A percentile compares a stretch with the other conserved stretches of the same genome.
These are phyloP conservation scores for Saccharomycopsis fodiens DNA, from an alignment of 805 yeast genomes.

Conservation along the genomic window DNA sequence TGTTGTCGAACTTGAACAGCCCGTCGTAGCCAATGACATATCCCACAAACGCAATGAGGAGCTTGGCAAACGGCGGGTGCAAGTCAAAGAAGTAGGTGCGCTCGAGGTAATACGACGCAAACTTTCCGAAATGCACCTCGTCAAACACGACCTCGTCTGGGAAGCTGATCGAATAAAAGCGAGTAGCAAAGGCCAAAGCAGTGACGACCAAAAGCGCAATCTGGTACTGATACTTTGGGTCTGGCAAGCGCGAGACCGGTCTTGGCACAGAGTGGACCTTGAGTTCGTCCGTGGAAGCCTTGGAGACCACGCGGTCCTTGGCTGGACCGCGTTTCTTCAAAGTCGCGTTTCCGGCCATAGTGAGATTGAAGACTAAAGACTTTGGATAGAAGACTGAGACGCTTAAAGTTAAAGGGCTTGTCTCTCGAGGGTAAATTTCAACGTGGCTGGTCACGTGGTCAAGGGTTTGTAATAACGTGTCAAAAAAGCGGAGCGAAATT, in stretches of 20 bases:
- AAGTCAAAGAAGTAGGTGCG: constrained; percentile 82
- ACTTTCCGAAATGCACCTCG: constrained; percentile 72
- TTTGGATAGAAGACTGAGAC: too few relatives aligned
- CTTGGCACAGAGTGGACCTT: background rate
- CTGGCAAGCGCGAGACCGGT: constrained; percentile 21
- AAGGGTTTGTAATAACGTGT: background rate
- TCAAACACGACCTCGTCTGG: constrained; percentile 80
- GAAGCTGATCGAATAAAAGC: constrained; percentile 54
- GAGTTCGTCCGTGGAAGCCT: background rate
- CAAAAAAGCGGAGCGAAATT: too few relatives aligned
- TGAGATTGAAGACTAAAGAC: too few relatives aligned
- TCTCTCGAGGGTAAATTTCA: too few relatives aligned
- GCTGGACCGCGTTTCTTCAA: background rate
- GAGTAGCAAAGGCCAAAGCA: constrained; percentile 51
- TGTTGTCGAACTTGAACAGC: constrained; percentile 80
- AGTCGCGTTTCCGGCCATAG: background rate
- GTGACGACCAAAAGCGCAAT: constrained; percentile 56
- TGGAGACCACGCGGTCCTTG: background rate
- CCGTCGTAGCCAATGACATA: constrained; percentile 88
- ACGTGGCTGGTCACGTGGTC: background rate
- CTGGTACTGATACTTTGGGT: constrained; percentile 30
- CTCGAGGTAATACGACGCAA: constrained; percentile 21
- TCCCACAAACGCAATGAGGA: constrained; percentile 86
- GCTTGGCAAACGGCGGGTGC: constrained; percentile 97
- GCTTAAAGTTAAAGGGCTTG: too few relatives aligned